phyloP scores from a whole-genome alignment of 1,284 basidiomycete species.

The Pisolithus thermaeus region DNA sequence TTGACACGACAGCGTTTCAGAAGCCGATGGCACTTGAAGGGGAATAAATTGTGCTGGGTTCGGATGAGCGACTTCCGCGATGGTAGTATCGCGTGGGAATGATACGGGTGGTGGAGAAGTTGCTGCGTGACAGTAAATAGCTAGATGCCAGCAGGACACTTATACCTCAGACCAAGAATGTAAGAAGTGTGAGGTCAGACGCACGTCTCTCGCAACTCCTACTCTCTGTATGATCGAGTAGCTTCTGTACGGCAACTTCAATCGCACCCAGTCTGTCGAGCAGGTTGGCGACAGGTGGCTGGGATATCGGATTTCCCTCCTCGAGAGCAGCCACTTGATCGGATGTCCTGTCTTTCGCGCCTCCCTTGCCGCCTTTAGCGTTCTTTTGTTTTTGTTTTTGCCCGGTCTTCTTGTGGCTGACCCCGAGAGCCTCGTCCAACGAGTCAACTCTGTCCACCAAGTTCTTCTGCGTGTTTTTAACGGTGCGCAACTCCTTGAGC shows the following conservation, averaged over 20 bases:
- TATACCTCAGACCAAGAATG: not conserved
- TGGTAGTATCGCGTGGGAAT: not conserved
- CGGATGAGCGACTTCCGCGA: not conserved
- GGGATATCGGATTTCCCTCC: not conserved
- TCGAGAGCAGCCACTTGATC: not conserved
- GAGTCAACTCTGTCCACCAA: slow-evolving; percentile 7
- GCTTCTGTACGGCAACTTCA: slow-evolving; percentile 15
- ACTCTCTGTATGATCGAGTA: slow-evolving; percentile 10
- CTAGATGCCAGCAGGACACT: not conserved
- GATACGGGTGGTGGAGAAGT: not conserved
- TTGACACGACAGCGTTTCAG: not conserved
- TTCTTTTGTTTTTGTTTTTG: not conserved
- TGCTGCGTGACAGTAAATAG: not conserved
- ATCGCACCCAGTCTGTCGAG: slow-evolving; percentile 17
- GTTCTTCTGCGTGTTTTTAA: slow-evolving; percentile 13
- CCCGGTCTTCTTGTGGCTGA: not conserved
- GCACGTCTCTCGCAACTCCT: not conserved
- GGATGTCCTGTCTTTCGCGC: not conserved
- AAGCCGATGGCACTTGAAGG: not conserved
- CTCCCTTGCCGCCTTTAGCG: not conserved
- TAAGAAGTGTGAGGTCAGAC: slow-evolving; percentile 9
- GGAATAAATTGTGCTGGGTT: not conserved
- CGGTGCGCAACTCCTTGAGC: slow-evolving; percentile 13
- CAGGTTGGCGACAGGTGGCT: slow-evolving; percentile 5
- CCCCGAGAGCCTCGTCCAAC: slow-evolving; percentile 15